Evolutionary conservation across 1,284 basidiomycete genomes (phyloP), one percentile per base, ranked within the genome.

Genomic region (Puccinia horiana): DNA sequence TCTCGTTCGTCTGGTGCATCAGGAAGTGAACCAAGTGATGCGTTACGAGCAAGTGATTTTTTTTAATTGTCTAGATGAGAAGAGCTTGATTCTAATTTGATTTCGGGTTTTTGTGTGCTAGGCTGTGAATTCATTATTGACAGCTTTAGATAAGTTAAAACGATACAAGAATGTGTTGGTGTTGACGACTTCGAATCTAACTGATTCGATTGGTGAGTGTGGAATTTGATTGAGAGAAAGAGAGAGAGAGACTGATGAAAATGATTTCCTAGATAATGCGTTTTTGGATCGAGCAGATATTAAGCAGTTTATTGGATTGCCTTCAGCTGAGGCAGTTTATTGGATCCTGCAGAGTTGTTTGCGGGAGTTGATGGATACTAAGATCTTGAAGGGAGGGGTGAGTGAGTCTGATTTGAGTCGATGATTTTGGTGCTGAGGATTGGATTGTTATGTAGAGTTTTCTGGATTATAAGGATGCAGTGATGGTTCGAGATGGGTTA

Each of bases 271-370:
- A 96, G 96, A 99, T 86, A 91, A 91, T 67, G 97, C 96, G 0
- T 99, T 98, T 86, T 91, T 98, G 77, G 97, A 99, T 86, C 92
- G 97, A 67, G 97, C 96, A 16, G 97, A 99, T 86, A 95, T 99
- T 82, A 92, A 96, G 69, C 95, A 98, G 89, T 97, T 94, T 85
- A 91, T 98, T 52, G 95, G 95, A 83, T 90, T 94, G 8, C 96
- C 96, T 0, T 92, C 95, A 4, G 90, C 92, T 4, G 92, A 95
- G 84, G 96, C 96, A 0, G 91, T 98, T 75, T 98, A 98, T 87
- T 94, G 94, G 87, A 98, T 99, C 83, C 88, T 99, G n/a, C 89
- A 91, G 12, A 92, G 91, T 4, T 96, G 93, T 86, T 88, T 98
- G 18, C 87, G 88, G 20, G 96, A 98, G 86, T 91, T 99, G 76